Base-by-base conservation (phyloP, 768 basidiomycete species). In the Polyporus arcularius region DNA sequence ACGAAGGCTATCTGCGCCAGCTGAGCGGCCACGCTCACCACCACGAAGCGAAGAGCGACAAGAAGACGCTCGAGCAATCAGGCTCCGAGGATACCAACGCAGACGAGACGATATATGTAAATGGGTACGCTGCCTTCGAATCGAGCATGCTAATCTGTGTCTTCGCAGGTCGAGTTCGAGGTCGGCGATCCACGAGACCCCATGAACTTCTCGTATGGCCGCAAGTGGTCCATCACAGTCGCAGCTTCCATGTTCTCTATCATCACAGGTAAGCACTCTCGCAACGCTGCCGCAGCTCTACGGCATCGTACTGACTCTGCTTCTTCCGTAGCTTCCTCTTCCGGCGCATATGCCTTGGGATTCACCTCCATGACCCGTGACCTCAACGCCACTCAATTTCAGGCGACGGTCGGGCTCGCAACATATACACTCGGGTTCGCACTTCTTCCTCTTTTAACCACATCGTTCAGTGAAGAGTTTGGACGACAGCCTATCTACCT, bases 381-480 rank as follows among this genome's bases (percentile, higher is more conserved):
- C 56, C 71, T 82, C 38, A 66, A 74, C 39, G 71, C 68, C 32
- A 71, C 72, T 1, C 38, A 66, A 18, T 72, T 71, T 49, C 70
- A 67, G 52, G 73, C 71, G 8, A 70, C 72, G 12, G 40, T 74
- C 40, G 69, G 74, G 67, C 28, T 84, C 76, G 68, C 75, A 57
- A 73, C 84, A 31, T 90, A 79, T 70, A 74, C 82, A 0, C 68
- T 90, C 7, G 87, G 86, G 2, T 89, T 89, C 62, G 85, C 78
- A 15, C 40, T 88, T 21, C 73, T 85, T 15, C 88, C 89, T 0
- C 82, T 90, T 4, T 72, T 90, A 16, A 82, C 87, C 0, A 85
- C 88, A 16, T 81, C 88, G 0, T 81, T 89, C 63, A 88, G 87
- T 67, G 89, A 90, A 67, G 89, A 90, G 67, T 85, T 89, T 58